Conservation (phyloP, 2,329 filamentous ascomycete genomes). For the Apiospora marii region DNA sequence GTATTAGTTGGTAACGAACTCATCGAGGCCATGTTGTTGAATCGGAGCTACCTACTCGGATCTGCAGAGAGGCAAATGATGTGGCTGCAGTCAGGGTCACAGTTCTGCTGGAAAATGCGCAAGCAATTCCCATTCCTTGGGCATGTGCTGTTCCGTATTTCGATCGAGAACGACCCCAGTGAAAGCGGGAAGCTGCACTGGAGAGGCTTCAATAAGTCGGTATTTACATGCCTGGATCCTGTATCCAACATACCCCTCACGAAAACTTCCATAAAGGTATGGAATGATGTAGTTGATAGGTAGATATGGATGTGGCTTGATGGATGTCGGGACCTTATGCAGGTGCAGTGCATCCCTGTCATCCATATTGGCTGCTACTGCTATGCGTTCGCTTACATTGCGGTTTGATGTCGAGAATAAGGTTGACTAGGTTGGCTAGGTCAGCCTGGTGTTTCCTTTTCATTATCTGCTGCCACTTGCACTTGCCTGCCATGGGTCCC, state of each 20-base stretch:
- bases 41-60: neutral
- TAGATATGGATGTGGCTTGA: neutral
- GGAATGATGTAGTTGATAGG: neutral
- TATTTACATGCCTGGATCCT: too few relatives aligned
- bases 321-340: neutral
- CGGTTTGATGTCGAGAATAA: neutral
- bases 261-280: neutral
- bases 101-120: neutral
- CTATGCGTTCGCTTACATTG: neutral
- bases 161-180: neutral
- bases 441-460: neutral
- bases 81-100: neutral
- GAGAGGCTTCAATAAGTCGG: too few relatives aligned
- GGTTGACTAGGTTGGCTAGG: neutral
- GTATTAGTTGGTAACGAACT: neutral
- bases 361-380: neutral
- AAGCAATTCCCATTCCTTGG: neutral
- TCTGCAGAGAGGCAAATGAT: neutral
- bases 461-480: neutral
- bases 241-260: too few relatives aligned
- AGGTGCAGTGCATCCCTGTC: neutral
- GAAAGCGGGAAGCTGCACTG: too few relatives aligned
- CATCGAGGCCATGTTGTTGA: neutral
- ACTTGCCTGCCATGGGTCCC: neutral
- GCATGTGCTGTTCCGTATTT: neutral